These are phyloP conservation scores for Paraphoma chrysanthemicola DNA, from an alignment of 2,329 filamentous ascomycete species.

Conservation along the genomic window DNA sequence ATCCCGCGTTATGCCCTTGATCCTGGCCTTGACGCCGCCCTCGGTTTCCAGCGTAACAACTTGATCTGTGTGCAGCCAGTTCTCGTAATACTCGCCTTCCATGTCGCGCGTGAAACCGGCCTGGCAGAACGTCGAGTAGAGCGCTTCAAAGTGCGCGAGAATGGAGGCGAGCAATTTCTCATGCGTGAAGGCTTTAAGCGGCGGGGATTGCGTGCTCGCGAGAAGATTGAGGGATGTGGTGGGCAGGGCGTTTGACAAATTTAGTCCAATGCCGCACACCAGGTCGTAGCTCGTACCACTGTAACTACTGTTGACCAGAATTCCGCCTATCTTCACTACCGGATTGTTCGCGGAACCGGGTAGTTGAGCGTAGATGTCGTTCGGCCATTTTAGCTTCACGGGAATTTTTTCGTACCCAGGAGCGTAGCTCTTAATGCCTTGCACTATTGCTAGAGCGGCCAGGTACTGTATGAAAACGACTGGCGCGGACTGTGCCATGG, in stretches of 20 bases:
- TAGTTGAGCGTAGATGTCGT: slow-evolving; percentile 71
- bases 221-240: slow-evolving; percentile 86
- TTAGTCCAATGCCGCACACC: slow-evolving; percentile 82
- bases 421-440: slow-evolving; percentile 82
- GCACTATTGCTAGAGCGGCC: slow-evolving; percentile 83
- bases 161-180: slow-evolving; percentile 86
- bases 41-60: slow-evolving; percentile 80
- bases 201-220: slow-evolving; percentile 51
- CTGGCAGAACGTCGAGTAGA: slow-evolving; percentile 77
- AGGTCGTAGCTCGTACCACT: slow-evolving; percentile 79
- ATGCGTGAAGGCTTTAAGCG: slow-evolving; percentile 66
- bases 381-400: slow-evolving; percentile 95
- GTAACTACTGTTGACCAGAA: slow-evolving; percentile 89
- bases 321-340: slow-evolving; percentile 92
- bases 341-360: slow-evolving; percentile 59
- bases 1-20: slow-evolving; percentile 88
- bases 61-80: slow-evolving; percentile 79
- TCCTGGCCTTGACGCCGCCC: slow-evolving; percentile 74
- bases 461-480: slow-evolving; percentile 96
- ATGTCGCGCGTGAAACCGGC: slow-evolving; percentile 77
- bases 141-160: slow-evolving; percentile 75
- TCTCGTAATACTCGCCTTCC: slow-evolving; percentile 67
- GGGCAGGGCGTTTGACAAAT: slow-evolving; percentile 81
- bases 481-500: slow-evolving; percentile 74
- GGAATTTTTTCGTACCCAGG: slow-evolving; percentile 76